These are phyloP conservation scores for Yamadazyma friedrichii DNA, from an alignment of 1,139 yeast species.

Conservation along the genomic window DNA sequence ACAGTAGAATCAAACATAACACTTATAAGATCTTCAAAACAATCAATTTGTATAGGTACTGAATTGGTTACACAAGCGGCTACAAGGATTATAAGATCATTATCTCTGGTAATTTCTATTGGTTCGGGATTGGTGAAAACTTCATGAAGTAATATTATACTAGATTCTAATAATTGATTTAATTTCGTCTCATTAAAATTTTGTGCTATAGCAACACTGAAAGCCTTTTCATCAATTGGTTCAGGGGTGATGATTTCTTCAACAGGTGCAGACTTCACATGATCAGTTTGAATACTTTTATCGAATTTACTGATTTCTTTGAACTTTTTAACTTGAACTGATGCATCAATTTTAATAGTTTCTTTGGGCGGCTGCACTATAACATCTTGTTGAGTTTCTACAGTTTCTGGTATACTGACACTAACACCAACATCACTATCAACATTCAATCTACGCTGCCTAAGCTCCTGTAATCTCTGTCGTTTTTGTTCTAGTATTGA, in stretches of 20 bases:
- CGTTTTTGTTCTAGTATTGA: constrained; percentile 41
- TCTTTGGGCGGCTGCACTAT: neutral
- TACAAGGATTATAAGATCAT: neutral
- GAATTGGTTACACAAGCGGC: neutral
- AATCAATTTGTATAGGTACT: constrained; percentile 9
- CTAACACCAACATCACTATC: constrained; percentile 2
- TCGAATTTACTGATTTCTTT: constrained; percentile 25
- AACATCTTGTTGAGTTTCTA: too few species aligned
- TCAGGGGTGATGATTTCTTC: neutral
- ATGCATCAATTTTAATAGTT: constrained; percentile 3
- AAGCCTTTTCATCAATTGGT: neutral
- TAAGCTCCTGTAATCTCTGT: constrained; percentile 40
- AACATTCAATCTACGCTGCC: constrained; percentile 27
- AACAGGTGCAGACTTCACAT: neutral
- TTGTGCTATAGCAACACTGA: neutral
- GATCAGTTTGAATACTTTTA: constrained; percentile 30
- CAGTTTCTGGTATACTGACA: neutral
- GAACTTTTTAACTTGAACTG: constrained; percentile 6
- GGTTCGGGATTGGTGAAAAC: constrained; percentile 1
- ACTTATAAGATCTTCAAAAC: constrained; percentile 1
- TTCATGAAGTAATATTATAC: constrained; percentile 8
- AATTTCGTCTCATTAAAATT: constrained; percentile 9
- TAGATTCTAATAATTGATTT: constrained; percentile 11
- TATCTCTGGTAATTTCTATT: neutral
- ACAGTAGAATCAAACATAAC: neutral